Evolutionary conservation across 2,329 filamentous ascomycete species (phyloP), one percentile per base, ranked within the genome.

Genomic region (Trichoderma semiorbis): DNA sequence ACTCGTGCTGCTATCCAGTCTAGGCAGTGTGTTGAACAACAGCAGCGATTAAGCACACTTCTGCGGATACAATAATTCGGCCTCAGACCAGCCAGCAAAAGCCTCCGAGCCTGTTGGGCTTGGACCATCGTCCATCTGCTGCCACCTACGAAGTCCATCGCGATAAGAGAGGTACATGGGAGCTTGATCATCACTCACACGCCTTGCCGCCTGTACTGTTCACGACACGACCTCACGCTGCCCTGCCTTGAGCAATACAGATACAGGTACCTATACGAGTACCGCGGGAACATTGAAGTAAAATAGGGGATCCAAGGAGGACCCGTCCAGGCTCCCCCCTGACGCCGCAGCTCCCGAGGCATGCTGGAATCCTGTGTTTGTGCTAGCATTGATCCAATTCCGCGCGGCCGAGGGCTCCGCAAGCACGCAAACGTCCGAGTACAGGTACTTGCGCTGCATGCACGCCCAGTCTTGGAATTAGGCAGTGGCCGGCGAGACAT

Each of bases 261-360:
- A 18, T 50, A 3, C 10, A n/a, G 18, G 47, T 53, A 53, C 47
- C 11, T 24, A 11, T 24, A 53, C 47, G 21, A 53, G 21, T 6
- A 36, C 12, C 36, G 18, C 12, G 12, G 62, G 30, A 47, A 18
- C 32, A 18, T 39, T 26, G 21, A 28, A 61, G 34, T 47, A 69
- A 50, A 69, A 69, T 61, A 69, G 66, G 66, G 55, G 66, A 61
- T 28, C 47, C 63, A 57, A 55, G 63, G 63, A 18, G 32, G 32
- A 57, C 55, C 50, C 53, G 64, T n/a, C 24, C 58, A 53, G 47
- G 65, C 32, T 26, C 53, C 57, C 67, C 67, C 67, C 61, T 50
- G 67, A 28, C 32, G 58, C 68, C 68, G 68, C 68, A 62, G 68
- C 68, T 70, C 68, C 68, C 68, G 68, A 70, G 55, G 67, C 24